A percentile compares a stretch with the other conserved stretches of the same genome.
These are phyloP conservation scores for Leptosphaerulina australis DNA, from an alignment of 2,329 filamentous ascomycete genomes.

Conservation along the genomic window DNA sequence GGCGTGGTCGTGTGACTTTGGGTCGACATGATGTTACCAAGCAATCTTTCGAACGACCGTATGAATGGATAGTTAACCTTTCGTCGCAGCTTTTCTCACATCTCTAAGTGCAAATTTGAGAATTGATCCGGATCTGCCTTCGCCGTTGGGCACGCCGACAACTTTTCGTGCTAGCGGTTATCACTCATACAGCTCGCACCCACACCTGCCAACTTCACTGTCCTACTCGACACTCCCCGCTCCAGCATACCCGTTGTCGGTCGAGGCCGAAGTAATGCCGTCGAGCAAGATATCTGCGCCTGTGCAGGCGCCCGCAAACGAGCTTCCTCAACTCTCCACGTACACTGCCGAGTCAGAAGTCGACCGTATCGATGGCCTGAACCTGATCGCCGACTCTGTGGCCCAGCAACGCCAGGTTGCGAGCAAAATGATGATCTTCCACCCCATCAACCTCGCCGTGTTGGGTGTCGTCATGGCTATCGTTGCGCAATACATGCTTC, in stretches of 20 bases:
- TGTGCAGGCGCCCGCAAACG: constrained; percentile 27
- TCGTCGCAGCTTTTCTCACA: constrained; percentile 73
- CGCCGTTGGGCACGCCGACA: constrained; percentile 69
- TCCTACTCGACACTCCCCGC: constrained; percentile 53
- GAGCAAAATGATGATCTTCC: constrained; percentile 60
- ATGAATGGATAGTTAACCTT: constrained; percentile 19
- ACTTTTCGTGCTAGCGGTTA: constrained; percentile 52
- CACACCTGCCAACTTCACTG: constrained; percentile 57
- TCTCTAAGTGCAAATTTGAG: constrained; percentile 81
- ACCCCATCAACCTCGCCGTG: constrained; percentile 47
- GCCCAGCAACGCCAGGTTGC: constrained; percentile 79
- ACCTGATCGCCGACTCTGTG: constrained; percentile 78
- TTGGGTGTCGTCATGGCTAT: constrained; percentile 50
- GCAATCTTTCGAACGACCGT: not conserved
- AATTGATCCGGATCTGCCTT: constrained; percentile 64
- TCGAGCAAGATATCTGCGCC: constrained; percentile 39
- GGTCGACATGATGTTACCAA: constrained; percentile 14
- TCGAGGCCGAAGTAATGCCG: constrained; percentile 46
- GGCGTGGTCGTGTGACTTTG: constrained; percentile 29
- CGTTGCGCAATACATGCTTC: constrained; percentile 50
- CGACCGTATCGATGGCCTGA: constrained; percentile 71
- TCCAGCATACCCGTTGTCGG: constrained; percentile 43
- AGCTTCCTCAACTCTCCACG: constrained; percentile 66
- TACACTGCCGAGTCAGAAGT: constrained; percentile 56
- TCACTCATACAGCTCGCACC: constrained; percentile 61